A percentile compares a stretch with the other conserved stretches of the same genome.
These are phyloP conservation scores for Moesziomyces sp. DNA, from an alignment of 1,284 basidiomycete species.

Conservation along the genomic window DNA sequence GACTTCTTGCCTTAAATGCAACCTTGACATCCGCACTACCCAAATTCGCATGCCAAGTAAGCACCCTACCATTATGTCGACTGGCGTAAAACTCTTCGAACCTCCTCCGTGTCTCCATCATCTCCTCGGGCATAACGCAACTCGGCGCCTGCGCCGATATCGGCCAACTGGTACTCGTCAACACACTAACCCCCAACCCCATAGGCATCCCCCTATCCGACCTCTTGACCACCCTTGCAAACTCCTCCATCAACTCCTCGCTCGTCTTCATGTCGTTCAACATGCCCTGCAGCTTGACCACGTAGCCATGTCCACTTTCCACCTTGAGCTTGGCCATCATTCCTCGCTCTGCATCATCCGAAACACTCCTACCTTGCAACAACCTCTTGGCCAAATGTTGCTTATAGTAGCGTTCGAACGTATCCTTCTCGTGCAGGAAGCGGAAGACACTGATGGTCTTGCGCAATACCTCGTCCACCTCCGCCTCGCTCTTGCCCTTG, in stretches of 20 bases:
- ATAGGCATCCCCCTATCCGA: slow-evolving; percentile 75
- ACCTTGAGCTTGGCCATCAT: slow-evolving; percentile 99
- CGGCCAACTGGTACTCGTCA: slow-evolving; percentile 67
- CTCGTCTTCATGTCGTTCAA: slow-evolving; percentile 97
- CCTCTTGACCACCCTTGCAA: slow-evolving; percentile 74
- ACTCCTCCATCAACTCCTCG: slow-evolving; percentile 82
- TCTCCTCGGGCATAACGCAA: slow-evolving; percentile 46
- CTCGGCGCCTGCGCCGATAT: slow-evolving; percentile 52
- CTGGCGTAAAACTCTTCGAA: slow-evolving; percentile 92
- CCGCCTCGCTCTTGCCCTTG: slow-evolving; percentile 93
- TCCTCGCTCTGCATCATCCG: slow-evolving; percentile 95
- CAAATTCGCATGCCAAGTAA: slow-evolving; percentile 93
- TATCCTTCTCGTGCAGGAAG: slow-evolving; percentile 93
- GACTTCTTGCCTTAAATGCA: slow-evolving; percentile 80
- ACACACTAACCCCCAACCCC: slow-evolving; percentile 74
- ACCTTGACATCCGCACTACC: slow-evolving; percentile 91
- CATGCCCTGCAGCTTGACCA: slow-evolving; percentile 98
- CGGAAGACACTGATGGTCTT: slow-evolving; percentile 97
- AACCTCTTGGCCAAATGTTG: slow-evolving; percentile 92
- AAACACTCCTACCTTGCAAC: slow-evolving; percentile 84
- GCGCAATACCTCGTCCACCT: slow-evolving; percentile 87
- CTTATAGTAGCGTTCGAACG: slow-evolving; percentile 99
- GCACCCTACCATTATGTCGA: slow-evolving; percentile 85
- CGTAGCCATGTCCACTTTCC: slow-evolving; percentile 96
- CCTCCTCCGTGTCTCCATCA: slow-evolving; percentile 70